Conservation (phyloP, 2,329 filamentous ascomycete species). For the Talaromyces sp. region DNA sequence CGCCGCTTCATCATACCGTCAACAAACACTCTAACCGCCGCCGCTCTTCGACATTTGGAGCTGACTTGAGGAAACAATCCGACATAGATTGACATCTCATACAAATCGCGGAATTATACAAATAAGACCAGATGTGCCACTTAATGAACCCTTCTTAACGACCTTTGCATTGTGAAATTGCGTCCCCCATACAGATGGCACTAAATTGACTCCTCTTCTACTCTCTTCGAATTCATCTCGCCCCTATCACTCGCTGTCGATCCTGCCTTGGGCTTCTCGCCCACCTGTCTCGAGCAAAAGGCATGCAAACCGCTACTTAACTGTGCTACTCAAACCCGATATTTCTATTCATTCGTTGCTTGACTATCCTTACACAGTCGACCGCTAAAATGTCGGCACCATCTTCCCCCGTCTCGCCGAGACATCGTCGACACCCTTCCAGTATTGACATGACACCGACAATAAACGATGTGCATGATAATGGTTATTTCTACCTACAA, state of each 20-base stretch:
- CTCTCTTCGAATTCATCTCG: background rate
- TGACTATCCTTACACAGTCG: background rate
- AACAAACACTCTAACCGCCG: conserved; percentile 6
- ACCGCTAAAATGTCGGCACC: conserved; percentile 26
- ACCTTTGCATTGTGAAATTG: background rate
- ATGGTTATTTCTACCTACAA: conserved; percentile 33
- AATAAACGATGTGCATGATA: conserved; percentile 31
- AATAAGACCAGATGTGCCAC: background rate
- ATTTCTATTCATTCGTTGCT: background rate
- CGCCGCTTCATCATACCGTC: background rate
- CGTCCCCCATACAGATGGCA: background rate
- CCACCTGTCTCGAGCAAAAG: background rate
- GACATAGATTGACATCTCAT: background rate
- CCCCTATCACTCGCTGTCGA: conserved; percentile 5
- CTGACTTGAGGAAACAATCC: background rate
- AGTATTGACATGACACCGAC: conserved; percentile 35
- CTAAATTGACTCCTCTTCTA: background rate
- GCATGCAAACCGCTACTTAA: background rate
- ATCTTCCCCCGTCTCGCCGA: conserved; percentile 34
- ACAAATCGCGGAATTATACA: background rate
- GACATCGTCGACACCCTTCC: conserved; percentile 39
- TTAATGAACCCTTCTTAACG: background rate
- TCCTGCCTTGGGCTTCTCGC: background rate
- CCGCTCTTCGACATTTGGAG: background rate
- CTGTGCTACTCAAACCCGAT: background rate